These are phyloP conservation scores for Diaporthe sp. DNA, from an alignment of 2,329 filamentous ascomycete species.

Conservation along the genomic window DNA sequence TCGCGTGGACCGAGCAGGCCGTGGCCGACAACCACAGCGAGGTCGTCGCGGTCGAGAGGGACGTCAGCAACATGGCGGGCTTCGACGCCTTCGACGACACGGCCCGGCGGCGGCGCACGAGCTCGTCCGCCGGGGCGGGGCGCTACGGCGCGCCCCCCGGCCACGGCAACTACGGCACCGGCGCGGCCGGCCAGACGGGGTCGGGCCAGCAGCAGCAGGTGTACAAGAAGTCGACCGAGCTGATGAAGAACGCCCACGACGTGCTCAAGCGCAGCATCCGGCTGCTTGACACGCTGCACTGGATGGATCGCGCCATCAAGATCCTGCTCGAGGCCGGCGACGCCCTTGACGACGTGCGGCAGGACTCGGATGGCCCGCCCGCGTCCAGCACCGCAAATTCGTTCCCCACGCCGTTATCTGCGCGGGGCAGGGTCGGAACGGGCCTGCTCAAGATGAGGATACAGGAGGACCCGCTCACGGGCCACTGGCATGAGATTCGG, in stretches of 20 bases:
- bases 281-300: conserved; percentile 60
- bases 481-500: conserved; percentile 62
- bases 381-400: conserved; percentile 17
- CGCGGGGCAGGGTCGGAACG: conserved; percentile 43
- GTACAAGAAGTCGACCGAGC: conserved; percentile 60
- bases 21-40: conserved; percentile 60
- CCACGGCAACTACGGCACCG: not conserved
- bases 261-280: conserved; percentile 61
- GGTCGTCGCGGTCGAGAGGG: conserved; percentile 57
- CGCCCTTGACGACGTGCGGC: conserved; percentile 53
- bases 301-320: conserved; percentile 63
- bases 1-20: conserved; percentile 60
- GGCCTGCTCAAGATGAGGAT: conserved; percentile 42
- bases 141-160: conserved; percentile 37
- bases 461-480: conserved; percentile 47
- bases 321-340: conserved; percentile 60
- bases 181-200: conserved; percentile 30
- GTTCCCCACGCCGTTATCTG: conserved; percentile 39
- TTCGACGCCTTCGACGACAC: conserved; percentile 49
- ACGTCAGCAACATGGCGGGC: conserved; percentile 60
- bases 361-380: conserved; percentile 41
- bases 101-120: conserved; percentile 41
- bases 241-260: conserved; percentile 63
- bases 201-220: conserved; percentile 49
- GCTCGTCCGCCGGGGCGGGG: conserved; percentile 36